Evolutionary conservation across 805 yeast genomes (phyloP), one percentile per base, ranked within the genome.

Genomic region (Metschnikowia cubensis): DNA sequence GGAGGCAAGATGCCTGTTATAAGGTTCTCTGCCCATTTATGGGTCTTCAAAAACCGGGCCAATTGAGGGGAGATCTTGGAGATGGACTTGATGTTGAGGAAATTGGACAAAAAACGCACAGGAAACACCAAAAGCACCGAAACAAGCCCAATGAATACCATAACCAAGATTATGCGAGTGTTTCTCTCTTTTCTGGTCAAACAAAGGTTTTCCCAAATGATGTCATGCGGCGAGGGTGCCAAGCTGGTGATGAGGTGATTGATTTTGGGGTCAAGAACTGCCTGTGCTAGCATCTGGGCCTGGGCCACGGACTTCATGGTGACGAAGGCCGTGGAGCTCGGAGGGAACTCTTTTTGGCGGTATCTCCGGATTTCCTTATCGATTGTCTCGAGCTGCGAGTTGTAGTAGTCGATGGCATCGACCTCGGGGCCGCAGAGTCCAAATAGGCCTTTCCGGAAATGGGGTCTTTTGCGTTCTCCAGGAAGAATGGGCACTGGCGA

Each of bases 141-240:
- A 4, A 86, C 62, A 0, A 87, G 55, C 5, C 88, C 85, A 38
- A 88, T 87, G 37, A 85, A 63, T 2, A 83, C 54, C 1, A 94
- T 85, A 25, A 89, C 84, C 6, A 77, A 52, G 56, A 85, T 83
- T 10, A 81, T 76, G 54, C 90, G 81, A 15, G 82, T 56, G 42
- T 86, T 69, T 51, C 97, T 73, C 58, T 88, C 91, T 48, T 73
- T 75, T 49, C 96, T 75, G 0, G 95, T 83, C 61, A 91, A 71
- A 58, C 95, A 91, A 34, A 89, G 80, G 61, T 91, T 89, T 50
- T 83, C 87, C 99, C 99, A 92, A 37, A 89, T 83, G 21, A 92
- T 86, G 64, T 92, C 99, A 60, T 87, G 92, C 3, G 98, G 98
- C 1, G 98, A 96, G 0, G 98, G 98, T 0, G 98, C 98, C 50